These are phyloP conservation scores for Aspergillus nomiae DNA, from an alignment of 2,329 filamentous ascomycete species.

Conservation along the genomic window DNA sequence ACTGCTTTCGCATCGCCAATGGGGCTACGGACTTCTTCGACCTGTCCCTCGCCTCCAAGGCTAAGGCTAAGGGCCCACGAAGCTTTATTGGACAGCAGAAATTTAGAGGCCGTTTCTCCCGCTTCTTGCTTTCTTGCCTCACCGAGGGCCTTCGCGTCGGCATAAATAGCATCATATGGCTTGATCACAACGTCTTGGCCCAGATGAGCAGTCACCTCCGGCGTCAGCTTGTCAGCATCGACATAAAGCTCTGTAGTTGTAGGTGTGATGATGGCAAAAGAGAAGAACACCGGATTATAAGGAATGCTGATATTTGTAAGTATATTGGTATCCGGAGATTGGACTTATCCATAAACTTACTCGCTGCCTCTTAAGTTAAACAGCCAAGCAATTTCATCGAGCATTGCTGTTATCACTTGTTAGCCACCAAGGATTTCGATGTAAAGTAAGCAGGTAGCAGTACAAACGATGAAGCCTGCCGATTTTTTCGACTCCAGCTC, in stretches of 20 bases:
- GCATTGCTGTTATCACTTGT: constrained; percentile 61
- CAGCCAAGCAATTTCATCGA: constrained; percentile 98
- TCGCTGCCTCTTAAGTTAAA: constrained; percentile 95
- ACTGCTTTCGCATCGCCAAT: constrained; percentile 89
- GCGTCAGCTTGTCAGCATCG: constrained; percentile 73
- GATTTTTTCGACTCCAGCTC: constrained; percentile 89
- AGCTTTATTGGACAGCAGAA: constrained; percentile 81
- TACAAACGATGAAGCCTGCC: constrained; percentile 79
- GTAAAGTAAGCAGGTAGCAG: constrained; percentile 12
- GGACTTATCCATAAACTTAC: constrained; percentile 40
- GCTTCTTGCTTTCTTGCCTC: constrained; percentile 43
- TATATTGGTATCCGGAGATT: background rate
- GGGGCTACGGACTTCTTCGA: constrained; percentile 85
- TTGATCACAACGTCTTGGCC: constrained; percentile 70
- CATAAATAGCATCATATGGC: constrained; percentile 80
- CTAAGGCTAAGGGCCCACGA: constrained; percentile 91
- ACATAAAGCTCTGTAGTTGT: constrained; percentile 78
- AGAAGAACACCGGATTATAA: constrained; percentile 98
- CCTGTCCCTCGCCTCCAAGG: constrained; percentile 79
- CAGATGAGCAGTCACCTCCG: constrained; percentile 70
- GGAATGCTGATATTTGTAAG: constrained; percentile 63
- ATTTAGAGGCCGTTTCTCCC: constrained; percentile 59
- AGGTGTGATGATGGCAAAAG: constrained; percentile 85
- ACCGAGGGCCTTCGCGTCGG: constrained; percentile 70
- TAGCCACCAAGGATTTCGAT: constrained; percentile 8